Evolutionary conservation across 1,139 yeast genomes (phyloP), one percentile per base, ranked within the genome.

Genomic region (Pichia cactophila): DNA sequence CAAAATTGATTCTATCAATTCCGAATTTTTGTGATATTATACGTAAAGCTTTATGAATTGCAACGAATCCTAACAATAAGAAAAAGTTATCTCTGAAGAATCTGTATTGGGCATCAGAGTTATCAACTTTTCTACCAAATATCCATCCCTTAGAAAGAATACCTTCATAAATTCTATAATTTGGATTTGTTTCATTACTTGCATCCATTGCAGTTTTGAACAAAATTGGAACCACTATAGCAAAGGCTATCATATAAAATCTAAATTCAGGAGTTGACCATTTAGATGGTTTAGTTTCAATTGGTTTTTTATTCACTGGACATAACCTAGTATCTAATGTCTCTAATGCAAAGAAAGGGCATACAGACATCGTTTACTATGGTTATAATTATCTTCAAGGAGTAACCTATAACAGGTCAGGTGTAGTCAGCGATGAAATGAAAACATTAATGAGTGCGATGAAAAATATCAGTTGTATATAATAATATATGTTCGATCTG

Each of bases 71-170:
- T 28, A 72, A 64, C 46, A 94, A 68, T 48, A 85, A 64, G 11
- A 80, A 77, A 57, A 90, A 73, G 63, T 88, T 89, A 61, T 85
- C 83, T 58, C 98, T 75, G 64, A 94, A 89, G 60, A 89, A 87
- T 33, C 88, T 71, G 62, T 92, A 94, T 65, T 94, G 99, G 39
- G 73, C 73, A 63, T 94, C 99, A 4, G 96, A 84, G 63, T 90
- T 90, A 64, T 94, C 97, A 57, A 79, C 94, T 69, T 78, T 83
- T 33, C 94, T 68, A 2, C 90, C 89, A 57, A 81, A 80, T 56
- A 86, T 66, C 96, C 95, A 87, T 2, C 90, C 85, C 10, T 75
- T 68, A 42, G 82, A 74, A 51, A 92, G 71, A 43, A 82, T 68
- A 48, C 80, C 76, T 54, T 76, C 75, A 61, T 77, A 89, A 46